Evolutionary conservation across 2,329 filamentous ascomycete species (phyloP), one percentile per base, ranked within the genome.

Genomic region (Pseudodiploospora longispora): DNA sequence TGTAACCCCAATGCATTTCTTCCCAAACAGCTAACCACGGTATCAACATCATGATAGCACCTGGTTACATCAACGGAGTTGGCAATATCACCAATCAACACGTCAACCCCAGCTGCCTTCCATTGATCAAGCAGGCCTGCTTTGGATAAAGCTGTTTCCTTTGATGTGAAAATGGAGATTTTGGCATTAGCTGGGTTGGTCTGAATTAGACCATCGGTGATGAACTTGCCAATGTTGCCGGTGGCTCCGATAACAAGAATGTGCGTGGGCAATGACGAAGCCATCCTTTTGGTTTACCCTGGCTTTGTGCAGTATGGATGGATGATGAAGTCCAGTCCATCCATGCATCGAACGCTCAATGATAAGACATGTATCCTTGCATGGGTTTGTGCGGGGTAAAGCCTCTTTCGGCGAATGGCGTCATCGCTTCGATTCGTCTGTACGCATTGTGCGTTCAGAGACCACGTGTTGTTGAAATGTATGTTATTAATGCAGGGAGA

Each of bases 1-100:
- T 87, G 83, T 6, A 71, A 61, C 27, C 72, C 68, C 10, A 87
- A 74, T 1, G 73, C 78, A n/a, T 69, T 71, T 41, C 83, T 71
- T 3, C 83, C 83, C 1, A 87, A 69, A 2, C 77, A 76, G 19
- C 76, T 82, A 40, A 87, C 64, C 36, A 86, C 69, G 0, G 82
- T 85, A 58, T 86, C 80, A 52, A 82, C 74, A 4, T 70, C 69
- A 50, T 70, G 54, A 51, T 78, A 84, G 3, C 80, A 80, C n/a
- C 68, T 66, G 72, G 79, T 60, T 63, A 80, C 44, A 75, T 69
- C 52, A 1, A 50, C 37, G 2, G 54, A 41, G 5, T 51, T 52
- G 5, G 65, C 71, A 38, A 83, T 38, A 6, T 62, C 57, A 8
- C 61, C 61, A 1, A 46, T 54, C 34, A 63, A 45, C 8, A 63